Conservation (phyloP, 257 asterid genomes). For the Petrea volubilis region DNA sequence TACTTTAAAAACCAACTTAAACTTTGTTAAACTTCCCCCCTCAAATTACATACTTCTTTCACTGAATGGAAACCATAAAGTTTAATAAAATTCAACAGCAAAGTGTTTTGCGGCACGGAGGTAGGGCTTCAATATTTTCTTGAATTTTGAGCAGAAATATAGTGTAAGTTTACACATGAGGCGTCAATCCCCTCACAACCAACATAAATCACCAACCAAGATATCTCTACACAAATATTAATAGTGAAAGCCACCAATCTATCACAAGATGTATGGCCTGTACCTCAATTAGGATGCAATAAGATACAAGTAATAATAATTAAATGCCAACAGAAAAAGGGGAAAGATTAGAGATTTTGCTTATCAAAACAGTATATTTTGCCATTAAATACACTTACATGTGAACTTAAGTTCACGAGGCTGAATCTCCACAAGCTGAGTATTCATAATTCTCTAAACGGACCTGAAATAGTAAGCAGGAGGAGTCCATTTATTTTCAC, state of each 20-base stretch:
- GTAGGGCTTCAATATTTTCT: neutral
- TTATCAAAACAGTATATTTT: neutral
- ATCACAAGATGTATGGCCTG: neutral
- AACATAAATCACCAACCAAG: neutral
- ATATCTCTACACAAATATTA: constrained; percentile 2
- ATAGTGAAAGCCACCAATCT: neutral
- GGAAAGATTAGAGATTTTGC: constrained; percentile 2
- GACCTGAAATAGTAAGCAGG: constrained; percentile 38
- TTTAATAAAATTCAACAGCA: neutral
- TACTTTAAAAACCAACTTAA: neutral
- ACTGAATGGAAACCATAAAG: neutral
- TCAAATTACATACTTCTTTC: neutral
- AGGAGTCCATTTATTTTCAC: constrained; percentile 11
- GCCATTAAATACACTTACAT: constrained; percentile 44
- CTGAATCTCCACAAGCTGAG: constrained; percentile 63
- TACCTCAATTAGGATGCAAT: constrained; percentile 4
- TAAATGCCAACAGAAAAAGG: constrained; percentile 7
- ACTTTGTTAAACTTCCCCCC: neutral
- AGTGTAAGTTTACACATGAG: neutral
- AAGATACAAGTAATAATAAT: neutral
- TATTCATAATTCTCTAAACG: constrained; percentile 43
- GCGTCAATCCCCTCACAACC: neutral
- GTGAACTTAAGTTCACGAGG: constrained; percentile 80
- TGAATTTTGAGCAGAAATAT: neutral
- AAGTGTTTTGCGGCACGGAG: neutral